Conservation (phyloP, 23 red algal species). For the Gracilaria gracilis region DNA sequence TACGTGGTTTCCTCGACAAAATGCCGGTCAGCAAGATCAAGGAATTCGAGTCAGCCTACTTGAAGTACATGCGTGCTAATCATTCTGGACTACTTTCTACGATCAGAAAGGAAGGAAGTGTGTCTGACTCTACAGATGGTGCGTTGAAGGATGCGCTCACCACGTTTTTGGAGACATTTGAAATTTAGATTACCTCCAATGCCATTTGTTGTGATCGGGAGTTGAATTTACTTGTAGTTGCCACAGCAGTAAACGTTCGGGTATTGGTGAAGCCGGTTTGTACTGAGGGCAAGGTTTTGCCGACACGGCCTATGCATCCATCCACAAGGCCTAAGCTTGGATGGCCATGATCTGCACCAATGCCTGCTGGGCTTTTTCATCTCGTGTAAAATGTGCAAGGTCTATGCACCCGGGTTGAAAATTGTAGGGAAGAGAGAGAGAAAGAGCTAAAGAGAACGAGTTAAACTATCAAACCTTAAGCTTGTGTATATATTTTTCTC, state of each 20-base stretch:
- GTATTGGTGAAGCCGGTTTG: constrained; percentile 21
- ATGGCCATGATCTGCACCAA: background rate
- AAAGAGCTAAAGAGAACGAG: background rate
- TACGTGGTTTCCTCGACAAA: constrained; percentile 98
- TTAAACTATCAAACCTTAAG: too few species aligned
- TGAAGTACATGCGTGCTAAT: constrained; percentile 84
- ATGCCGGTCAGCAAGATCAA: constrained; percentile 89
- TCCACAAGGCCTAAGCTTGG: background rate
- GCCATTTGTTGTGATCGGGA: constrained; percentile 15
- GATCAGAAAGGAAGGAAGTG: constrained; percentile 92
- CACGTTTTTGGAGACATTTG: constrained; percentile 89
- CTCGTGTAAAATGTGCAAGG: background rate
- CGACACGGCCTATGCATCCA: background rate
- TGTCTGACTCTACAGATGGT: constrained; percentile 87
- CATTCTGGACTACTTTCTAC: constrained; percentile 75
- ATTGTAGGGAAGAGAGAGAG: background rate
- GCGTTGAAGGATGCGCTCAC: constrained; percentile 80
- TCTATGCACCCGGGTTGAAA: background rate
- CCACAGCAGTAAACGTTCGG: constrained; percentile 36
- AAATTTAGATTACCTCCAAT: constrained; percentile 27
- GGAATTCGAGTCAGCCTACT: constrained; percentile 88
- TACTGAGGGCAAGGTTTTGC: background rate
- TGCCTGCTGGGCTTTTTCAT: background rate
- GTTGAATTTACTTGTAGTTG: constrained; percentile 14
- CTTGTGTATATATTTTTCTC: too few species aligned